phyloP scores from a whole-genome alignment of 2,329 filamentous ascomycete species.

The Phaeosphaeria sp. region DNA sequence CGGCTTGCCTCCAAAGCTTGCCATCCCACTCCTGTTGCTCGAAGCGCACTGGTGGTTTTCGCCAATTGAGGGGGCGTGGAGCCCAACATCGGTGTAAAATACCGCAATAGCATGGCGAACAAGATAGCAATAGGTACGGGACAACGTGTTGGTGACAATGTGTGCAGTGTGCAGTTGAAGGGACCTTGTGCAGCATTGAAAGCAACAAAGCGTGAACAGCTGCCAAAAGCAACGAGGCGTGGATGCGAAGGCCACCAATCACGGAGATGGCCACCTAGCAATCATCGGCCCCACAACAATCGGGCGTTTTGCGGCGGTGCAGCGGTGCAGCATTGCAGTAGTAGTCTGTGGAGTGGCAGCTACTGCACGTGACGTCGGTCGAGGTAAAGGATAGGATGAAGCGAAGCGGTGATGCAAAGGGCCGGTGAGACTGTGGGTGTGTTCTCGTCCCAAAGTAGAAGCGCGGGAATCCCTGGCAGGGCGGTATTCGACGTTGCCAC shows the following conservation, averaged over 20 bases:
- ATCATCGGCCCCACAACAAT: background rate
- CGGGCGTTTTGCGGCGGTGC: background rate
- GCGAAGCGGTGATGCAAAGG: background rate
- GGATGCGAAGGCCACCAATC: conserved; percentile 11
- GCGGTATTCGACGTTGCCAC: conserved; percentile 12
- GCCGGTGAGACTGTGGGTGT: background rate
- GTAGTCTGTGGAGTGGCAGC: background rate
- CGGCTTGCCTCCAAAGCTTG: conserved; percentile 5
- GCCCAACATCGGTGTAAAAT: conserved; percentile 16
- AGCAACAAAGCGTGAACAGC: conserved; percentile 8
- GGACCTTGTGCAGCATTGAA: background rate
- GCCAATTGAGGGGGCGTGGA: conserved; percentile 9
- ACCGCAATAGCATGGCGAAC: conserved; percentile 13
- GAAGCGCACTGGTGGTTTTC: conserved; percentile 12
- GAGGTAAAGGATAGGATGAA: background rate
- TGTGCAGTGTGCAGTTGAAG: background rate
- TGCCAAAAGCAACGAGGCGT: conserved; percentile 23
- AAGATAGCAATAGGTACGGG: background rate
- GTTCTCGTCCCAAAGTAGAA: conserved; percentile 17
- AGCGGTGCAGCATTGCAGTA: background rate
- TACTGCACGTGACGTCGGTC: background rate
- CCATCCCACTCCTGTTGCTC: conserved; percentile 21
- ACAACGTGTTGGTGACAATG: background rate
- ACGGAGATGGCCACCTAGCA: conserved; percentile 3
- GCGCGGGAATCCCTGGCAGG: conserved; percentile 8